Percentiles rank a stretch among this genome's conserved stretches.
These are phyloP conservation scores for Tilletia horrida DNA, from an alignment of 1,284 basidiomycete species.

Conservation along the genomic window DNA sequence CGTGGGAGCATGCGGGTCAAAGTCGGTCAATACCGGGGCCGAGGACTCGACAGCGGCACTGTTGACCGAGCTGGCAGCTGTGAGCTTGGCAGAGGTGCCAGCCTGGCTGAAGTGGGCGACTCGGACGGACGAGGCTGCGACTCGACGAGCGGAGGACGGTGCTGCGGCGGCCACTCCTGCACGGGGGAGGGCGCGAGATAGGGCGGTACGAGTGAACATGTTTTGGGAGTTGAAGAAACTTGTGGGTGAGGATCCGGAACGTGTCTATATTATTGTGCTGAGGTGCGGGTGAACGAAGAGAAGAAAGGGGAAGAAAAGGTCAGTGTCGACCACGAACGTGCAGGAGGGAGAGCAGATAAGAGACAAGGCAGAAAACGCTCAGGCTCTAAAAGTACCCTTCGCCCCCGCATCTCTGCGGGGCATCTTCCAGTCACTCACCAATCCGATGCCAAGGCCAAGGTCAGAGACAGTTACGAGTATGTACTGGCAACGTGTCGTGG, in stretches of 20 bases:
- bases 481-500: too few species aligned
- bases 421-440: too few species aligned
- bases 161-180: neutral
- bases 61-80: neutral
- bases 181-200: constrained; percentile 10
- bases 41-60: neutral
- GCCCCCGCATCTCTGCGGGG: too few species aligned
- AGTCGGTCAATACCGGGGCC: constrained; percentile 27
- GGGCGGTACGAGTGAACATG: constrained; percentile 15
- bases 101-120: neutral
- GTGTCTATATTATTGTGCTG: neutral
- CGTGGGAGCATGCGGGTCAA: constrained; percentile 46
- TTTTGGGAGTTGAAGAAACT: neutral
- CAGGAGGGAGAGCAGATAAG: too few species aligned
- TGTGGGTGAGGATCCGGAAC: neutral
- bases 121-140: neutral
- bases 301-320: neutral
- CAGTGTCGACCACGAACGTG: neutral
- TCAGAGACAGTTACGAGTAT: too few species aligned
- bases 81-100: neutral
- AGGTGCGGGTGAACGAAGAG: neutral
- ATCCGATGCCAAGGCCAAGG: too few species aligned
- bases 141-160: too few species aligned
- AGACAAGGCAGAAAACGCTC: too few species aligned
- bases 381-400: too few species aligned